A percentile compares a stretch with the other conserved stretches of the same genome.
phyloP scores from a whole-genome alignment of 208 protist genomes.

The Porcisia hertigi region DNA sequence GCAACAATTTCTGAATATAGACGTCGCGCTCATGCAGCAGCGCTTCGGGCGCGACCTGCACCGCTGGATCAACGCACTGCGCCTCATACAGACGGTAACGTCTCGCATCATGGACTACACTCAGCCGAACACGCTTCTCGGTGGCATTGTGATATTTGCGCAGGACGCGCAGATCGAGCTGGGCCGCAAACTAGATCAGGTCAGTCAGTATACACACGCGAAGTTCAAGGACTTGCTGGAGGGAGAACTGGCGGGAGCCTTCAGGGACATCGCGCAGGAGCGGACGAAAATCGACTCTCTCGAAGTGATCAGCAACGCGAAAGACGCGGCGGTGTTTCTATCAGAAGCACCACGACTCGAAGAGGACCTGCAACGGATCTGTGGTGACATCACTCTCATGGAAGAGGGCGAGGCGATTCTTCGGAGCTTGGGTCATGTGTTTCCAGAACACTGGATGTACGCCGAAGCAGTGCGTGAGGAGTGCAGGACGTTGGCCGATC shows the following conservation, averaged over 20 bases:
- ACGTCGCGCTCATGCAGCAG: constrained; percentile 83
- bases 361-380: constrained; percentile 53
- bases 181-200: constrained; percentile 78
- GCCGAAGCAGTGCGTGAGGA: constrained; percentile 90
- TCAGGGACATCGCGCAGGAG: constrained; percentile 52
- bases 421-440: constrained; percentile 83
- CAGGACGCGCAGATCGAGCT: constrained; percentile 87
- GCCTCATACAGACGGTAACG: constrained; percentile 69
- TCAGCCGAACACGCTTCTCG: constrained; percentile 82
- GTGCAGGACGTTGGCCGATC: constrained; percentile 91
- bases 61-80: constrained; percentile 68
- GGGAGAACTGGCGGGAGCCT: constrained; percentile 58
- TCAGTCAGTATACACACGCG: constrained; percentile 72
- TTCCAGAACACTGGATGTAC: constrained; percentile 94
- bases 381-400: constrained; percentile 71
- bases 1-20: constrained; percentile 85
- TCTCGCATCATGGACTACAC: constrained; percentile 85
- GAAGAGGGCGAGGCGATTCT: constrained; percentile 86
- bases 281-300: constrained; percentile 75
- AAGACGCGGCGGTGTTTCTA: constrained; percentile 73
- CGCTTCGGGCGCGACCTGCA: constrained; percentile 74
- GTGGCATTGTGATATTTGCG: constrained; percentile 82
- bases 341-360: constrained; percentile 78
- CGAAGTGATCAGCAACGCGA: constrained; percentile 89
- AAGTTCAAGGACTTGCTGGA: constrained; percentile 88